Evolutionary conservation across 1,139 yeast species (phyloP).

Genomic region (Kodamaea sp.): DNA sequence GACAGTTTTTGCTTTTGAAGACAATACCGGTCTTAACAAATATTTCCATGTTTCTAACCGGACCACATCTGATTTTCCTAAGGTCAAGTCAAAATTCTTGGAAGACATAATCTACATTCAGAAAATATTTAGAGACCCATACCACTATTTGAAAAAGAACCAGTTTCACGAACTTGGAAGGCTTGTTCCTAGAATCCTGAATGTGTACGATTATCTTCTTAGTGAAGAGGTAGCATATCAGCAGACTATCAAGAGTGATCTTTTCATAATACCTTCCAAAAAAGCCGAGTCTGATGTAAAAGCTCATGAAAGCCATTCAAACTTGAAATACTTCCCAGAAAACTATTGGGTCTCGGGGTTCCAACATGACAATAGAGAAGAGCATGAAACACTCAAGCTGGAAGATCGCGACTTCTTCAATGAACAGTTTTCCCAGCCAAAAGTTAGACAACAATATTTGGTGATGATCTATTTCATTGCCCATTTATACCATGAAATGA

Average conservation of each 20-base stretch:
- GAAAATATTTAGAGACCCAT: constrained; percentile 40
- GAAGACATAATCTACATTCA: constrained; percentile 36
- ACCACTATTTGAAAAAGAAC: constrained; percentile 27
- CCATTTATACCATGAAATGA: constrained; percentile 32
- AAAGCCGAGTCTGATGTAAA: constrained; percentile 19
- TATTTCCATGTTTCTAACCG: constrained; percentile 37
- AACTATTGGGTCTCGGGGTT: constrained; percentile 37
- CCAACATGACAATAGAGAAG: constrained; percentile 14
- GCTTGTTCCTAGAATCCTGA: constrained; percentile 24
- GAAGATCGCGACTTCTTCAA: constrained; percentile 31
- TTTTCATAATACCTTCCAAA: constrained; percentile 16
- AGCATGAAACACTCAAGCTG: constrained; percentile 19
- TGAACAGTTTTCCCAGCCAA: constrained; percentile 28
- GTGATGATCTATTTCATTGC: constrained; percentile 36
- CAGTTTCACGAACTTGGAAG: constrained; percentile 24
- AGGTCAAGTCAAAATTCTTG: constrained; percentile 28
- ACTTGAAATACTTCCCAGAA: constrained; percentile 37
- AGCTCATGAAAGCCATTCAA: constrained; percentile 22
- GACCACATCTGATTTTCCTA: constrained; percentile 22
- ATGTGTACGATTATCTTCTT: constrained; percentile 30
- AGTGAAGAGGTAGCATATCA: constrained; percentile 30
- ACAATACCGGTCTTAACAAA: constrained; percentile 49
- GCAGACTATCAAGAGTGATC: constrained; percentile 20
- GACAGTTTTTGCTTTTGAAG: constrained; percentile 39
- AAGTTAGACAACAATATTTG: constrained; percentile 30